These are phyloP conservation scores for Fusarium caatingaense DNA, from an alignment of 2,329 filamentous ascomycete genomes.

Conservation along the genomic window DNA sequence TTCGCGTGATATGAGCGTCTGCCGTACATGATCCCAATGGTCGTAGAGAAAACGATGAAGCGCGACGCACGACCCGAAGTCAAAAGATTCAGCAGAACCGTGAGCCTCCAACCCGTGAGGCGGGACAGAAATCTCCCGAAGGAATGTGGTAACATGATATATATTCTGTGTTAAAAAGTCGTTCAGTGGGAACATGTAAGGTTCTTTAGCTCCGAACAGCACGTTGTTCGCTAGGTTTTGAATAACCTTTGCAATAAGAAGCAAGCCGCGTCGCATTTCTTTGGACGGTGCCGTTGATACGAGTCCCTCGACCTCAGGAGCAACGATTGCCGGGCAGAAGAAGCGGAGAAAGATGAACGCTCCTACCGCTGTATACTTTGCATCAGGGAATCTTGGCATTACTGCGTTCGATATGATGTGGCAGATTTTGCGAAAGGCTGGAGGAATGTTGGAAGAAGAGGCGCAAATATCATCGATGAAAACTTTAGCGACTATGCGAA, in stretches of 20 bases:
- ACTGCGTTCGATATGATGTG: constrained; percentile 73
- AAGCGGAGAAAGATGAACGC: constrained; percentile 78
- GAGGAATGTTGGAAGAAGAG: constrained; percentile 69
- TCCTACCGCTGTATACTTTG: constrained; percentile 78
- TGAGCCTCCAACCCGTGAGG: constrained; percentile 59
- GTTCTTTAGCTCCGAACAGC: constrained; percentile 76
- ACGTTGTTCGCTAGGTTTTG: constrained; percentile 80
- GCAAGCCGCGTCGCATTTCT: constrained; percentile 74
- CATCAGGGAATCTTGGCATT: constrained; percentile 71
- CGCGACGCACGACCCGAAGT: constrained; percentile 77
- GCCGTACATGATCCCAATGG: constrained; percentile 76
- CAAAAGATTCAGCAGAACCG: constrained; percentile 64
- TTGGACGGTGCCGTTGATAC: constrained; percentile 71
- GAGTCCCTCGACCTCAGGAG: constrained; percentile 75
- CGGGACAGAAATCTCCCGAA: constrained; percentile 73
- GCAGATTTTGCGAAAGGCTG: constrained; percentile 74
- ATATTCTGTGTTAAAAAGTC: constrained; percentile 76
- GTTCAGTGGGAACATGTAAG: constrained; percentile 78
- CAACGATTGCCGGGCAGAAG: constrained; percentile 78
- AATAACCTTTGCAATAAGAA: constrained; percentile 77
- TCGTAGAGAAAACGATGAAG: constrained; percentile 77
- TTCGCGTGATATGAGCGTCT: constrained; percentile 71
- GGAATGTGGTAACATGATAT: constrained; percentile 73
- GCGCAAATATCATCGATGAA: constrained; percentile 78
- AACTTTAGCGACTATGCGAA: constrained; percentile 75